These are phyloP conservation scores for Corymbia maculata DNA, from an alignment of 345 rosid species.

Conservation along the genomic window DNA sequence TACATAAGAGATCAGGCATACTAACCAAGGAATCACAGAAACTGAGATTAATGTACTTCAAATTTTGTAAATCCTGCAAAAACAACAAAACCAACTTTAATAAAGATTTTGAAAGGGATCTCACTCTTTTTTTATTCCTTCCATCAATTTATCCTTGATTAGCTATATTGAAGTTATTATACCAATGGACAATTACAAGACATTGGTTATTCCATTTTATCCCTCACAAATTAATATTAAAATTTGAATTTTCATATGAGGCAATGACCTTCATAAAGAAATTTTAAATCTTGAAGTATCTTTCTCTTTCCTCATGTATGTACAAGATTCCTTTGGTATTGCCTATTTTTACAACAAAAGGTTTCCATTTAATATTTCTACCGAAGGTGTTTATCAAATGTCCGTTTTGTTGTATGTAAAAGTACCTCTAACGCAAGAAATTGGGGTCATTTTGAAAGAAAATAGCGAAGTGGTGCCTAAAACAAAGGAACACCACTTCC, in stretches of 20 bases:
- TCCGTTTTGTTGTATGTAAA: neutral
- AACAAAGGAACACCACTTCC: neutral
- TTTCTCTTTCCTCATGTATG: neutral
- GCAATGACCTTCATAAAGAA: neutral
- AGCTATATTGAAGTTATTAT: no score
- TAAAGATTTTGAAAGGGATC: neutral
- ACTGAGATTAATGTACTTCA: neutral
- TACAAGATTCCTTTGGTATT: neutral
- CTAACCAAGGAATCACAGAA: neutral
- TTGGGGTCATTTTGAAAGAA: neutral
- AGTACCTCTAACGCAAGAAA: neutral
- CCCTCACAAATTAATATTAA: no score
- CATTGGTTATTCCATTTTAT: no score
- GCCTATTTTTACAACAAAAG: neutral
- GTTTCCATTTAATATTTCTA: neutral
- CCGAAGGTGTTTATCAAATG: neutral
- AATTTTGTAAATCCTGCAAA: neutral
- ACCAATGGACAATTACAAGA: neutral
- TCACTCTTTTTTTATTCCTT: neutral
- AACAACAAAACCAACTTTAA: neutral
- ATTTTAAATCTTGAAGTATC: neutral
- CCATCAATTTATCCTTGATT: neutral
- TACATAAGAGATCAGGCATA: neutral
- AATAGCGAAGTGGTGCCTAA: neutral
- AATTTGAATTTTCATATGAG: no score